Evolutionary conservation across 2,329 filamentous ascomycete species (phyloP).

Genomic region (Hypoxylon sp.): DNA sequence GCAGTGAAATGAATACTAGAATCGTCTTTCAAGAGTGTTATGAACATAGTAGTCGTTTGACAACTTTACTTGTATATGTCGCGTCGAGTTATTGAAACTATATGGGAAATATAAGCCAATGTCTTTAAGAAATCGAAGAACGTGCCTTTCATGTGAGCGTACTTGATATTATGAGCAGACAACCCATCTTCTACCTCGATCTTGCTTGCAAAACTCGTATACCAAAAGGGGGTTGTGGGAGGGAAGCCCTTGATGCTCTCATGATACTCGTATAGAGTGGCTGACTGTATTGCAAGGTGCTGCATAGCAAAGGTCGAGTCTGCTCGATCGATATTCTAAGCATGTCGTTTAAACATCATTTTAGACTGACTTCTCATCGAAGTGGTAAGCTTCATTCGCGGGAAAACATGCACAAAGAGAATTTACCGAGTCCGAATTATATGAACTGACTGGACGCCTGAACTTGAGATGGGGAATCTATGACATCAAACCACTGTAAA

Average conservation of each 20-base stretch:
- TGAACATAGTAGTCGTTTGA: no score
- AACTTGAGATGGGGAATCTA: conserved; percentile 48
- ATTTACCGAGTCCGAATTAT: conserved; percentile 29
- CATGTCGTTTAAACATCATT: not conserved
- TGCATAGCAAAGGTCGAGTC: not conserved
- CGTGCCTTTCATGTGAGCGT: not conserved
- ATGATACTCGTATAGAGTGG: not conserved
- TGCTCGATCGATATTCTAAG: not conserved
- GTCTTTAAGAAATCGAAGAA: not conserved
- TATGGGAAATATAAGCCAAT: not conserved
- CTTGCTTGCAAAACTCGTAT: not conserved
- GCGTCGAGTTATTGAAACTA: not conserved
- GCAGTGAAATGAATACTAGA: no score
- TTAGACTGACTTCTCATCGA: not conserved
- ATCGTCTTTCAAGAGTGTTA: not conserved
- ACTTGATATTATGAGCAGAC: not conserved
- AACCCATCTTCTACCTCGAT: not conserved
- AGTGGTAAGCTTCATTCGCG: conserved; percentile 1
- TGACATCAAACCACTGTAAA: conserved; percentile 46
- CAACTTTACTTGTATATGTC: not conserved
- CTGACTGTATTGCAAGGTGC: not conserved
- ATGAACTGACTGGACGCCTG: conserved; percentile 44
- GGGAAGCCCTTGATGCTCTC: not conserved
- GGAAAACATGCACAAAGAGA: conserved; percentile 30
- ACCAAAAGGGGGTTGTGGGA: not conserved